Percentiles rank a stretch among this genome's conserved stretches.
Conservation (phyloP, 768 basidiomycete species). For the Pulveroboletus sp. region DNA sequence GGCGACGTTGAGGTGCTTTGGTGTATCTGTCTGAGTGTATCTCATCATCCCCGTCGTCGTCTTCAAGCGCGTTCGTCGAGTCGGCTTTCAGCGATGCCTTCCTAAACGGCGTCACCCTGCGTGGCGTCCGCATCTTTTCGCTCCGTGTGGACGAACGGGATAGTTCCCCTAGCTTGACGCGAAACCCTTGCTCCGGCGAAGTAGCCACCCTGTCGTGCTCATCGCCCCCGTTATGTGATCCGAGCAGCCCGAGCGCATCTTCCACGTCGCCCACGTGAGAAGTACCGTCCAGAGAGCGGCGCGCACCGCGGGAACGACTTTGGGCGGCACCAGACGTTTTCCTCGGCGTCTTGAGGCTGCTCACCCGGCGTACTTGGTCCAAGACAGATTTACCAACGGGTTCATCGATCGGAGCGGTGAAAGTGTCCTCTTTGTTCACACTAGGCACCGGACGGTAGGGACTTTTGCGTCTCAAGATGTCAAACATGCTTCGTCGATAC, state of each 20-base stretch:
- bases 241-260: not conserved
- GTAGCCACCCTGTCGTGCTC: not conserved
- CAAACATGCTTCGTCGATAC: conserved; percentile 21
- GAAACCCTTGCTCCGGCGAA: not conserved
- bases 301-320: not conserved
- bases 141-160: not conserved
- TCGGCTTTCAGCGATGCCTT: not conserved
- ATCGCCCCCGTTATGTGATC: not conserved
- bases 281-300: not conserved
- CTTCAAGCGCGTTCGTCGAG: not conserved
- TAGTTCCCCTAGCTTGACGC: not conserved
- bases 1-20: conserved; percentile 14
- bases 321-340: not conserved
- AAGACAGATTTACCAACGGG: not conserved
- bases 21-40: conserved; percentile 13
- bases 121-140: not conserved
- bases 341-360: not conserved
- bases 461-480: conserved; percentile 18
- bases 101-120: conserved; percentile 11
- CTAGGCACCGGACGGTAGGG: not conserved
- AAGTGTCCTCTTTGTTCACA: not conserved
- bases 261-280: not conserved
- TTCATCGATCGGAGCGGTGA: not conserved
- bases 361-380: not conserved
- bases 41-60: not conserved